A percentile compares a stretch with the other conserved stretches of the same genome.
These are phyloP conservation scores for Schoenoplectus triqueter DNA, from an alignment of 202 grass and related monocot genomes.

Conservation along the genomic window DNA sequence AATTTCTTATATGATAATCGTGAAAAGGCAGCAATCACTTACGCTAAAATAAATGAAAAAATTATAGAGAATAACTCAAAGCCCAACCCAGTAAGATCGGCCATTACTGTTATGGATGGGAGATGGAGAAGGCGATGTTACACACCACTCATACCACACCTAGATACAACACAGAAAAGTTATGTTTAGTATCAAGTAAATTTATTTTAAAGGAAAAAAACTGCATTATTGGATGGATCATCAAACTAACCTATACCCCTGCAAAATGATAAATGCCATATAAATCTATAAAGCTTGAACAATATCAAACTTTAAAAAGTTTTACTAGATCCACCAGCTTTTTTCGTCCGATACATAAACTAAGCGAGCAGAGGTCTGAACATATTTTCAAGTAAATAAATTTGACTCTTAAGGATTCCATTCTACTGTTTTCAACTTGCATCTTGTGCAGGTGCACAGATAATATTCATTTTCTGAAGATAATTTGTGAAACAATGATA, in stretches of 20 bases:
- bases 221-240: background rate
- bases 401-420: background rate
- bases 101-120: constrained; percentile 92
- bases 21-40: background rate
- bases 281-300: background rate
- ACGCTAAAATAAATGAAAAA: background rate
- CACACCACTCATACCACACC: constrained; percentile 99
- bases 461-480: background rate
- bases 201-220: background rate
- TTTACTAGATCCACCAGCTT: background rate
- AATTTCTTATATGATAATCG: too few species aligned
- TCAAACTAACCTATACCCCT: background rate
- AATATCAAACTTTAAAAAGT: background rate
- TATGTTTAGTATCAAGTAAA: background rate
- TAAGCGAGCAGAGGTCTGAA: background rate
- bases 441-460: background rate
- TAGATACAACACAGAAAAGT: constrained; percentile 27
- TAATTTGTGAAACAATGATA: background rate
- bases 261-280: background rate
- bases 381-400: constrained; percentile 1
- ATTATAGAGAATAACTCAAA: constrained; percentile 40
- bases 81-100: constrained; percentile 93
- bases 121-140: constrained; percentile 62
- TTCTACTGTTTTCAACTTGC: background rate
- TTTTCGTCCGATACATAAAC: background rate